Percentiles rank a stretch among this genome's conserved stretches.
phyloP scores from a whole-genome alignment of 345 rosid species.

The Heritiera littoralis region DNA sequence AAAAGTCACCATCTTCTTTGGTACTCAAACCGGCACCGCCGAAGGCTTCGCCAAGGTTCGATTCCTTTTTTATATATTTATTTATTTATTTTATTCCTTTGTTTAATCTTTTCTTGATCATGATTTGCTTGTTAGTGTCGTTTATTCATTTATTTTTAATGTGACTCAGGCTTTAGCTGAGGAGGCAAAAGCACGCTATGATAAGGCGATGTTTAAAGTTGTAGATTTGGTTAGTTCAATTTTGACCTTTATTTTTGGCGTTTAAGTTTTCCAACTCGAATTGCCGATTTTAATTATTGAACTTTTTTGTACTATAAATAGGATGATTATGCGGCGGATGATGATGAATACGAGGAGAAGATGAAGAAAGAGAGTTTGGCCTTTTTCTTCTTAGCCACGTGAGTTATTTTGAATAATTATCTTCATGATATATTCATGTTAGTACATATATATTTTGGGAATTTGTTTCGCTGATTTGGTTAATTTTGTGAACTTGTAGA shows the following conservation, averaged over 20 bases:
- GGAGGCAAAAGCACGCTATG: constrained; percentile 87
- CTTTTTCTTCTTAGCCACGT: constrained; percentile 96
- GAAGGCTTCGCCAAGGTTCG: constrained; percentile 95
- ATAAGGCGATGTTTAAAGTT: constrained; percentile 70
- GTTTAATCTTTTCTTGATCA: background rate
- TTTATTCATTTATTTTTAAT: background rate
- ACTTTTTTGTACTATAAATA: constrained; percentile 23
- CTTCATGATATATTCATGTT: background rate
- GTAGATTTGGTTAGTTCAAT: constrained; percentile 75
- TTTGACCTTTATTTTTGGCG: background rate
- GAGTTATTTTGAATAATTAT: constrained; percentile 30
- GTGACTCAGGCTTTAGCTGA: constrained; percentile 60
- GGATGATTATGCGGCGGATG: constrained; percentile 98
- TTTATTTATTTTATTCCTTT: background rate
- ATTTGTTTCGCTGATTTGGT: constrained; percentile 12
- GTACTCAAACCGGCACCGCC: constrained; percentile 96
- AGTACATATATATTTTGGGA: no score
- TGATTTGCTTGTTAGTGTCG: background rate
- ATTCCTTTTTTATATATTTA: background rate
- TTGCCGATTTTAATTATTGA: constrained; percentile 10
- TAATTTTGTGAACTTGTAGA: constrained; percentile 39
- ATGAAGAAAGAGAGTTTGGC: constrained; percentile 79
- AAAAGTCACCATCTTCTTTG: constrained; percentile 80
- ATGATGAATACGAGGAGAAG: constrained; percentile 89
- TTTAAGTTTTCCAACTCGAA: background rate